A percentile compares a stretch with the other conserved stretches of the same genome.
phyloP scores from a whole-genome alignment of 495 filamentous ascomycete species.

The Penicillium argentinense region DNA sequence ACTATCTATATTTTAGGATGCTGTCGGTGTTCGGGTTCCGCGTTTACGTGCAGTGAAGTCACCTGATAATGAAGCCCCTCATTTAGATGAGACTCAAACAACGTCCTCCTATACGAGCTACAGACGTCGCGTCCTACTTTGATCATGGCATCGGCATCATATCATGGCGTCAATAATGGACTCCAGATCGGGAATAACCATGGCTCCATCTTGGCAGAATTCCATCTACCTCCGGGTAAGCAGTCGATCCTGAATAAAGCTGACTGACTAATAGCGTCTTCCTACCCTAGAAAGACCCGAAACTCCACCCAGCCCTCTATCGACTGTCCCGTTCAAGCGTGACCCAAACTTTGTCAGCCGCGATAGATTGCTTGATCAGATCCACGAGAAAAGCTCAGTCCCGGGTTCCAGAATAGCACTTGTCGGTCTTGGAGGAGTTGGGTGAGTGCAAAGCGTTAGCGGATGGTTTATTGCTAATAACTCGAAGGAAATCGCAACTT shows the following conservation, averaged over 20 bases:
- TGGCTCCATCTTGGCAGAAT: no score
- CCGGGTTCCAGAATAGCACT: conserved; percentile 24
- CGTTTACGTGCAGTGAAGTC: no score
- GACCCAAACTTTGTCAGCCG: conserved; percentile 38
- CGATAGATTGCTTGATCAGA: conserved; percentile 21
- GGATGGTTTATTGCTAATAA: conserved; percentile 2
- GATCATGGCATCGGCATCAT: not conserved
- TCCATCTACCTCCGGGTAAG: conserved; percentile 1
- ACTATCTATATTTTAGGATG: no score
- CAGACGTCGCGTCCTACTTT: no score
- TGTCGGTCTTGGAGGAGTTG: conserved; percentile 34
- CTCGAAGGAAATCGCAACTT: conserved; percentile 36
- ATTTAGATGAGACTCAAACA: no score
- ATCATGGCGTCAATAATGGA: not conserved
- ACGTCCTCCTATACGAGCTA: no score
- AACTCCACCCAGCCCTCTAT: conserved; percentile 15
- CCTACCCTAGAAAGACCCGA: conserved; percentile 8
- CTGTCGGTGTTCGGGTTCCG: no score
- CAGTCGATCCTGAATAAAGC: not conserved
- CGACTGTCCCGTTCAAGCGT: conserved; percentile 29
- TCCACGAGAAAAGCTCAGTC: conserved; percentile 22
- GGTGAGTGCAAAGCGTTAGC: conserved; percentile 18
- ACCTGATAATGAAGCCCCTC: no score
- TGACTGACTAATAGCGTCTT: not conserved
- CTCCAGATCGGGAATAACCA: conserved; percentile 2